Base-by-base conservation (phyloP, 2,329 filamentous ascomycete species). In the Geosmithia flava region DNA sequence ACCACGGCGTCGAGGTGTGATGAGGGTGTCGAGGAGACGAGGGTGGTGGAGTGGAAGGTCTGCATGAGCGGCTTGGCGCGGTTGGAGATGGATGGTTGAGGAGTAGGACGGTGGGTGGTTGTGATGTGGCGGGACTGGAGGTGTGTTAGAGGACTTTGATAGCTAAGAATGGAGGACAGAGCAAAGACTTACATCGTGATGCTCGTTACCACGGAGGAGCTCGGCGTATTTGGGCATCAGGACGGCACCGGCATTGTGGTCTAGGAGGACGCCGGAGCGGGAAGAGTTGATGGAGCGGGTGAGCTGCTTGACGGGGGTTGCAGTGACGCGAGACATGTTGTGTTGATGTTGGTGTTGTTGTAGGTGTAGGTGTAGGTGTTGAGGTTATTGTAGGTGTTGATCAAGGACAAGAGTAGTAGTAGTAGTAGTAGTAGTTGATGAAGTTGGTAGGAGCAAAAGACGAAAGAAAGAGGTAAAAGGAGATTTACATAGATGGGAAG, bases 21-120 rank as follows among this genome's bases (percentile, higher is more conserved):
- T 27, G 65, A 57, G 11, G 62, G 60, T 13, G 27, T 37, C 3
- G 68, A 63, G n/a, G 70, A 66, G 48, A 69, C 68, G 16, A 72
- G 60, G 7, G 71, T 61, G 17, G 72, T 69, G 20, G 71, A 70
- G 56, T 68, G 67, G 67, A 82, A 81, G 58, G 74, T 76, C 65
- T 83, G 79, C 78, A 83, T 82, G 49, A 82, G 64, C 41, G 77
- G 78, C 56, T 74, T 65, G 50, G 65, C 64, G 53, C 69, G 70
- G 58, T 65, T 62, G 59, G 65, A 54, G 55, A 69, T 60, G 51
- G 70, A 63, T 52, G 68, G 67, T 49, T 67, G 66, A 20, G 69
- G 66, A 8, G 67, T 68, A 45, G 72, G 71, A 47, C 71, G 69
- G 58, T 74, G 71, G 49, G 68, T 64, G 51, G 70, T 72, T 47